Conservation (phyloP, 2,329 filamentous ascomycete genomes). For the Elsinoe batatas region DNA sequence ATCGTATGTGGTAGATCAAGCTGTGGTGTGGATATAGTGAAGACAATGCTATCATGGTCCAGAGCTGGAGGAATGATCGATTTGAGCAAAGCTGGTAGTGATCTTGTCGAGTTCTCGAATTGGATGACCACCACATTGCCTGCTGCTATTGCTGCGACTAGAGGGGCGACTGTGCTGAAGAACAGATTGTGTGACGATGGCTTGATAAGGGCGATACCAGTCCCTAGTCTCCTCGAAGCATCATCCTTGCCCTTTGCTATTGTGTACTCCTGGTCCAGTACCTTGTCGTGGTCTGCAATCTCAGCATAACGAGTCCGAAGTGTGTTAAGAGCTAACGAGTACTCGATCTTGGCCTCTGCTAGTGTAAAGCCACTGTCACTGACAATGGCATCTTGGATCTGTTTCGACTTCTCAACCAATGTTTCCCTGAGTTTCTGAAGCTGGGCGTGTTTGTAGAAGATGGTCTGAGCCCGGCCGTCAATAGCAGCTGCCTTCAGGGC, state of each 20-base stretch:
- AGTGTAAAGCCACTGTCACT: constrained; percentile 30
- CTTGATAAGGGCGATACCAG: constrained; percentile 40
- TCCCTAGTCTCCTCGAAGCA: constrained; percentile 24
- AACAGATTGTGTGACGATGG: constrained; percentile 40
- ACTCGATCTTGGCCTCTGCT: constrained; percentile 34
- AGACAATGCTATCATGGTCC: constrained; percentile 40
- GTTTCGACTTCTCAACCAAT: constrained; percentile 28
- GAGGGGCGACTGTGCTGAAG: constrained; percentile 35
- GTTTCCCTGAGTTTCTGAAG: constrained; percentile 34
- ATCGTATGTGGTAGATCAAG: constrained; percentile 2
- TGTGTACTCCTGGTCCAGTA: constrained; percentile 33
- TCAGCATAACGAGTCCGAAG: constrained; percentile 33
- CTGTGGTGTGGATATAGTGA: constrained; percentile 27
- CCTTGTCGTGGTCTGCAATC: constrained; percentile 20
- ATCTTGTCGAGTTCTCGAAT: constrained; percentile 33
- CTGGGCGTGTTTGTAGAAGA: constrained; percentile 39
- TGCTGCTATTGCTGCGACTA: constrained; percentile 40
- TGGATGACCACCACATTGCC: constrained; percentile 44
- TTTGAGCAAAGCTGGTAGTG: constrained; percentile 29
- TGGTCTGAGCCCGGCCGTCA: constrained; percentile 36
- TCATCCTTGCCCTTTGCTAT: constrained; percentile 34
- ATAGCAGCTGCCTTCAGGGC: constrained; percentile 33
- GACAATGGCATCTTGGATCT: constrained; percentile 33
- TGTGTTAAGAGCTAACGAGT: constrained; percentile 31
- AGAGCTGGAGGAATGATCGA: constrained; percentile 32